A percentile compares a stretch with the other conserved stretches of the same genome.
These are phyloP conservation scores for Suhomyces yuchorum DNA, from an alignment of 1,139 yeast genomes.

Conservation along the genomic window DNA sequence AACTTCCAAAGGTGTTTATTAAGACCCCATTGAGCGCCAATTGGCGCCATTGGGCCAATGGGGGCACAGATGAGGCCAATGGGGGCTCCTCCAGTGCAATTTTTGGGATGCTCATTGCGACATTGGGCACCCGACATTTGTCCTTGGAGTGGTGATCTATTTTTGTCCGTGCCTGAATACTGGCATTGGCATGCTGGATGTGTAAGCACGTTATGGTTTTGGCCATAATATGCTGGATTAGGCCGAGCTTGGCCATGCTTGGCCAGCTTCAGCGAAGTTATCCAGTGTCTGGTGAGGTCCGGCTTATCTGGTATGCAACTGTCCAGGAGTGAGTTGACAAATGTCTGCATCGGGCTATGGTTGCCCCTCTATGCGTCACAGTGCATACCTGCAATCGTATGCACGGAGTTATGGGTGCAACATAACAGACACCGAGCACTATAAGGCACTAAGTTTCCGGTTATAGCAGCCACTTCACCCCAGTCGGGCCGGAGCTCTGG, in stretches of 20 bases:
- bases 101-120: no score
- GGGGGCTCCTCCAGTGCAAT: no score
- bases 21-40: no score
- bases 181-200: neutral
- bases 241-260: neutral
- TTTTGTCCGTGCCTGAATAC: neutral
- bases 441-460: no score
- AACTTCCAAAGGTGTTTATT: no score
- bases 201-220: neutral
- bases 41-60: no score
- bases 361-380: neutral
- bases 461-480: neutral
- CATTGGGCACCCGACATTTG: no score
- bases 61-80: no score
- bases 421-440: no score
- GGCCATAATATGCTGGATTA: neutral
- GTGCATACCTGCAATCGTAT: neutral
- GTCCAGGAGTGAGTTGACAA: neutral
- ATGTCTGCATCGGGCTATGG: constrained; percentile 1
- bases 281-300: no score
- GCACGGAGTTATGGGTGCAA: neutral
- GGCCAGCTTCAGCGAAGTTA: no score
- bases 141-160: no score
- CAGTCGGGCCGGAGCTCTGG: neutral
- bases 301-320: neutral